Evolutionary conservation across 805 yeast genomes (phyloP).

Genomic region (Candida pseudoglaebosa): DNA sequence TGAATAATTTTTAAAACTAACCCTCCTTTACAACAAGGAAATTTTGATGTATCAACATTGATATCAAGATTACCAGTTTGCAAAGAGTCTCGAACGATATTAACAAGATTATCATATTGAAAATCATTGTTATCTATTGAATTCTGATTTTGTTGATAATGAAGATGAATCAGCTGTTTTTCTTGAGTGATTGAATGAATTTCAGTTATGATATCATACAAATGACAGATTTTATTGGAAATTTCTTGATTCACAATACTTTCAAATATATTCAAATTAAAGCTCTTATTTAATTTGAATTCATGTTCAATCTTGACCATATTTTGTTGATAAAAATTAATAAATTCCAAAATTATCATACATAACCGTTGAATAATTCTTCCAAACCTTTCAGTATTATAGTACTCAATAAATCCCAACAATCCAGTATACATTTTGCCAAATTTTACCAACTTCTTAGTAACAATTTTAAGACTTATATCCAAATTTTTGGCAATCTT

Average conservation of each 20-base stretch:
- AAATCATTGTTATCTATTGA: conserved; percentile 7
- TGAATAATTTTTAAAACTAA: conserved; percentile 61
- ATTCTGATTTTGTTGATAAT: neutral
- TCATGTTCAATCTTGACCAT: conserved; percentile 50
- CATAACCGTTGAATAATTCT: conserved; percentile 72
- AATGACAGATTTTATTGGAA: conserved; percentile 40
- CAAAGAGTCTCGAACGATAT: conserved; percentile 38
- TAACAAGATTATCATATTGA: conserved; percentile 27
- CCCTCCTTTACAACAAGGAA: conserved; percentile 74
- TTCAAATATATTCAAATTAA: conserved; percentile 59
- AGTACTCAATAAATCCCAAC: conserved; percentile 54
- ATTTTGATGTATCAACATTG: conserved; percentile 45
- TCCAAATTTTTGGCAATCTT: conserved; percentile 70
- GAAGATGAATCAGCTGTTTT: conserved; percentile 14
- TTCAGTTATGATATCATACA: conserved; percentile 52
- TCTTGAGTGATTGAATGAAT: conserved; percentile 48
- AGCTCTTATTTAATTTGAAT: conserved; percentile 44
- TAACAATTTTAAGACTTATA: conserved; percentile 65
- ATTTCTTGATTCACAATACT: conserved; percentile 24
- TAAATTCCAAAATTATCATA: conserved; percentile 41
- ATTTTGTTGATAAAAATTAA: conserved; percentile 22
- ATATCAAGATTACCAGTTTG: conserved; percentile 47
- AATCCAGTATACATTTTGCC: conserved; percentile 66
- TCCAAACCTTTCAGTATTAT: conserved; percentile 57
- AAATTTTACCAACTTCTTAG: conserved; percentile 53